These are phyloP conservation scores for Rhipidocladum racemiflorum DNA, from an alignment of 176 grass and related monocot species.

Conservation along the genomic window DNA sequence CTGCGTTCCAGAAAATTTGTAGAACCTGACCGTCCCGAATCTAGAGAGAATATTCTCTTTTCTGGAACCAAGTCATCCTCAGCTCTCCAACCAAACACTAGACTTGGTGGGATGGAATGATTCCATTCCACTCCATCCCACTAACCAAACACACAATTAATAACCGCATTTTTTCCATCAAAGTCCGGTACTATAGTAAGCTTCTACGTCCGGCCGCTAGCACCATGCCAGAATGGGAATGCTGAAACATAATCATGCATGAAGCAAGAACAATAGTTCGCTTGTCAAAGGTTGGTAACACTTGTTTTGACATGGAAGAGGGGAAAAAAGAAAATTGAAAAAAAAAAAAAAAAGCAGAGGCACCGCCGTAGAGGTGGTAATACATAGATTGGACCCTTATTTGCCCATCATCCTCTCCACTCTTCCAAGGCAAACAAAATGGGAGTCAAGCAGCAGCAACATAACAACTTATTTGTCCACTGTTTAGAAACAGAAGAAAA, in stretches of 20 bases:
- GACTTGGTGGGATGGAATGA: too few species aligned
- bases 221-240: background rate
- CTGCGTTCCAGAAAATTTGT: too few species aligned
- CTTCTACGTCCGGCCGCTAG: too few species aligned
- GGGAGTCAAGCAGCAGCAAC: constrained; percentile 28
- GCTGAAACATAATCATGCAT: background rate
- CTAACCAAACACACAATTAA: too few species aligned
- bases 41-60: too few species aligned
- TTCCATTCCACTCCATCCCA: too few species aligned
- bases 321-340: background rate
- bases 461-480: constrained; percentile 46
- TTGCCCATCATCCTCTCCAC: constrained; percentile 26
- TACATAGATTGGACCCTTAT: constrained; percentile 30
- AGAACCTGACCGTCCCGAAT: too few species aligned
- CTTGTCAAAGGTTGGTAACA: constrained; percentile 16
- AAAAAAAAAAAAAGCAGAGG: background rate
- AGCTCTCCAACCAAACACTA: too few species aligned
- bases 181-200: too few species aligned
- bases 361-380: constrained; percentile 36
- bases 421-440: constrained; percentile 52
- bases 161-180: too few species aligned
- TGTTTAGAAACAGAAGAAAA: constrained; percentile 11
- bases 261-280: constrained; percentile 24
- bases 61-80: too few species aligned
- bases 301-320: constrained; percentile 63